phyloP scores from a whole-genome alignment of 208 protist species.

The Acanthamoeba castellanii region DNA sequence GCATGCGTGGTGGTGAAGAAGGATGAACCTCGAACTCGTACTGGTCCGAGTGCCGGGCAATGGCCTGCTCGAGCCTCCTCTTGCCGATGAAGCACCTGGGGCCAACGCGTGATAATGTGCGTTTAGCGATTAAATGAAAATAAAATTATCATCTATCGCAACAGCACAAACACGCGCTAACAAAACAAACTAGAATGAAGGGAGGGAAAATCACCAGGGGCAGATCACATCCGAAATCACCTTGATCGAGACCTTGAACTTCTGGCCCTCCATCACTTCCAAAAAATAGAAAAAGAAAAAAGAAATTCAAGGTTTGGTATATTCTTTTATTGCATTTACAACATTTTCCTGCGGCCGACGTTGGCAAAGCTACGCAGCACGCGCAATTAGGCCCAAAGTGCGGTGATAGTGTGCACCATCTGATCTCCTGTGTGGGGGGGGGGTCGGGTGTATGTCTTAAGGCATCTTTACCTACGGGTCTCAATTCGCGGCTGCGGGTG shows the following conservation, averaged over 20 bases:
- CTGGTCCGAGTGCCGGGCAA: neutral
- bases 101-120: no score
- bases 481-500: no score
- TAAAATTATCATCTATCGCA: neutral
- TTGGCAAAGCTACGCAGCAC: no score
- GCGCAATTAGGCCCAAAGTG: no score
- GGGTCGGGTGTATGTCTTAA: no score
- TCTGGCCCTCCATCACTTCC: neutral
- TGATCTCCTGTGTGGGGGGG: no score
- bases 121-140: neutral
- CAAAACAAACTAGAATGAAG: no score
- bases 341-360: no score
- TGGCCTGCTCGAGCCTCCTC: constrained; percentile 38
- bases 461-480: no score
- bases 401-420: no score
- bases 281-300: neutral
- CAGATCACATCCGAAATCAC: neutral
- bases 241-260: constrained; percentile 28
- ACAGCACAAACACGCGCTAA: no score
- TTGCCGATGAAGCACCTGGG: constrained; percentile 62
- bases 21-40: neutral
- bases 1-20: no score
- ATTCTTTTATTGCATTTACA: neutral
- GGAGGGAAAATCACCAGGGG: neutral
- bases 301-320: neutral